Evolutionary conservation across 2,329 filamentous ascomycete genomes (phyloP).

Genomic region (Phialophora macrospora): DNA sequence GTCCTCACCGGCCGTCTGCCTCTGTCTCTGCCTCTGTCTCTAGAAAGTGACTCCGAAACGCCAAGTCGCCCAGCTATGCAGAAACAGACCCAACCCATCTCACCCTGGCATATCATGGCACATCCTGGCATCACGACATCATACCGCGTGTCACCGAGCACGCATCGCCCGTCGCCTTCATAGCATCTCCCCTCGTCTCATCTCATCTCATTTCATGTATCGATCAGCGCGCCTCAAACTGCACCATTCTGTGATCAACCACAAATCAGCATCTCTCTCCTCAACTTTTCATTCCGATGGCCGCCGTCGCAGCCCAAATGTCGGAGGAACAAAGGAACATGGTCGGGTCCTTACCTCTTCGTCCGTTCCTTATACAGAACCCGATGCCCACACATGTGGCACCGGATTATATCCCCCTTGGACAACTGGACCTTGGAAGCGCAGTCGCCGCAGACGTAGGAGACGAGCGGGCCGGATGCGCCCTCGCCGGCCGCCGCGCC

Average conservation of each 20-base stretch:
- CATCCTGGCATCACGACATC: background rate
- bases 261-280: constrained; percentile 16
- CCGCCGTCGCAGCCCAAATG: background rate
- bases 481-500: constrained; percentile 49
- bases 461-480: constrained; percentile 60
- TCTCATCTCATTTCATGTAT: background rate
- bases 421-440: constrained; percentile 75
- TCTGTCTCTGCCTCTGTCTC: background rate
- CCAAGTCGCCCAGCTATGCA: background rate
- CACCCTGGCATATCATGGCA: background rate
- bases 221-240: constrained; percentile 87
- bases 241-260: constrained; percentile 75
- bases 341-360: constrained; percentile 69
- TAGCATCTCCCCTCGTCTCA: background rate
- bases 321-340: no score
- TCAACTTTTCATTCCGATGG: background rate
- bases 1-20: no score
- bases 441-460: constrained; percentile 83
- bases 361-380: constrained; percentile 98
- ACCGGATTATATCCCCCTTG: constrained; percentile 79
- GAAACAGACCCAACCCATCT: background rate
- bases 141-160: background rate
- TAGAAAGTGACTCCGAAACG: background rate
- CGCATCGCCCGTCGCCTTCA: no score
- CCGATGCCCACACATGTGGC: constrained; percentile 90